phyloP scores from a whole-genome alignment of 208 protist genomes.

The Vickermania ingenoplastis region DNA sequence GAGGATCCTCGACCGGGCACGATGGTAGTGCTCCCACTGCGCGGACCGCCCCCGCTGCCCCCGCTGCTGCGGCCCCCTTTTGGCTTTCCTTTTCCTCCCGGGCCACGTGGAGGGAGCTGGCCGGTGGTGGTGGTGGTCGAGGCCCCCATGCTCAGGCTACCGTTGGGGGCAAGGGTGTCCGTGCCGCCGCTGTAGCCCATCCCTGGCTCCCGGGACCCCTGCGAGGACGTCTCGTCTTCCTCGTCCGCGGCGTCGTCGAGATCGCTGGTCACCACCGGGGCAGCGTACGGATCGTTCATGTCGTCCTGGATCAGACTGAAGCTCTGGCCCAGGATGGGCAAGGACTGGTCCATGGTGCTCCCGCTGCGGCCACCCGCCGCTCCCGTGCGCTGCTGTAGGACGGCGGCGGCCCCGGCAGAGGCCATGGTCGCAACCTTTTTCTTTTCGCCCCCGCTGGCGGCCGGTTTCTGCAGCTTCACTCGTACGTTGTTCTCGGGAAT shows the following conservation, averaged over 20 bases:
- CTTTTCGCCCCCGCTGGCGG: background rate
- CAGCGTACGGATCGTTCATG: background rate
- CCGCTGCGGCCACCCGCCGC: background rate
- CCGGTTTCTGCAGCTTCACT: slow-evolving; percentile 3
- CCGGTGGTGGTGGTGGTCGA: background rate
- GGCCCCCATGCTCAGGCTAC: background rate
- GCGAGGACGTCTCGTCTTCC: background rate
- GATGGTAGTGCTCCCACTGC: background rate
- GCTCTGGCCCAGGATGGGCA: background rate
- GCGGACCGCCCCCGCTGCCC: background rate
- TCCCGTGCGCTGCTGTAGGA: background rate
- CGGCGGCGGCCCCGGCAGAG: background rate
- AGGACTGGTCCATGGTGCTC: background rate
- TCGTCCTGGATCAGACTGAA: background rate
- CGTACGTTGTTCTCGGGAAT: slow-evolving; percentile 14
- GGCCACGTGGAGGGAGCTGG: background rate
- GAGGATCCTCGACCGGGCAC: background rate
- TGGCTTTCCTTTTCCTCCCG: too few relatives aligned
- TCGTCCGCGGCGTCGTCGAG: slow-evolving; percentile 2
- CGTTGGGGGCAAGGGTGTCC: background rate
- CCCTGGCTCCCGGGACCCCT: background rate
- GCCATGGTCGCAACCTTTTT: background rate
- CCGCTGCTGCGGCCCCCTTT: background rate
- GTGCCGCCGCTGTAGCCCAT: background rate
- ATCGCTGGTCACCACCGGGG: background rate